A percentile compares a stretch with the other conserved stretches of the same genome.
These are phyloP conservation scores for Parachlorella kessleri DNA, from an alignment of 139 green algal species.

Conservation along the genomic window DNA sequence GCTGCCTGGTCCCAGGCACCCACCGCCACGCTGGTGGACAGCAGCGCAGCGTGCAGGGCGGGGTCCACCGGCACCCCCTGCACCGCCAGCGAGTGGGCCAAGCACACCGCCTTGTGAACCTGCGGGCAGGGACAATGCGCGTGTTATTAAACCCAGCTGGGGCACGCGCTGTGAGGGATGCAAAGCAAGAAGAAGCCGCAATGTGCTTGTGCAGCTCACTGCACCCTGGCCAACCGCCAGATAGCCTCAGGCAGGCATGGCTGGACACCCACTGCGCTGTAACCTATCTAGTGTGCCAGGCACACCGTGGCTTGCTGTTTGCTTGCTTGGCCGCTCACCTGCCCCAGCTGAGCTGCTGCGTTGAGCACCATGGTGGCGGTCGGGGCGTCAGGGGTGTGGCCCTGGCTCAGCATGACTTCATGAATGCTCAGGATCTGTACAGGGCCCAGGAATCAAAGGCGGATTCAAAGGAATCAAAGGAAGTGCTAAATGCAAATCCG, in stretches of 20 bases:
- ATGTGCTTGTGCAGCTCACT: too few relatives aligned
- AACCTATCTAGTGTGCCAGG: too few relatives aligned
- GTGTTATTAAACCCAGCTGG: too few relatives aligned
- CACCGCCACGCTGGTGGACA: conserved; percentile 4
- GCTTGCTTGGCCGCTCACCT: background rate
- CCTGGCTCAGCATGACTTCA: conserved; percentile 19
- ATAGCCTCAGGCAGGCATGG: too few relatives aligned
- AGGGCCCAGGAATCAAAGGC: background rate
- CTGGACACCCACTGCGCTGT: too few relatives aligned
- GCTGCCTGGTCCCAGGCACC: conserved; percentile 19
- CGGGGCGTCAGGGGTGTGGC: conserved; percentile 19
- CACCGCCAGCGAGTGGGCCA: conserved; percentile 28
- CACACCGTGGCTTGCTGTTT: too few relatives aligned
- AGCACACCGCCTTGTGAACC: conserved; percentile 11
- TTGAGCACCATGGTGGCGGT: conserved; percentile 13
- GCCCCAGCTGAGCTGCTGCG: background rate
- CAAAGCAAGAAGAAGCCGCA: too few relatives aligned
- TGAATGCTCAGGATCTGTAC: conserved; percentile 30
- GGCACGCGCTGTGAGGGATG: too few relatives aligned
- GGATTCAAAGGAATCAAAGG: background rate
- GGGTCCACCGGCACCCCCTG: conserved; percentile 18
- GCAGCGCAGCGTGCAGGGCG: background rate
- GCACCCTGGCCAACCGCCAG: too few relatives aligned
- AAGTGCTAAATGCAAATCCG: too few relatives aligned
- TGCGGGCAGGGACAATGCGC: background rate